Base-by-base conservation (phyloP, 2,329 filamentous ascomycete genomes). In the Fusarium neocosmosporiellum region DNA sequence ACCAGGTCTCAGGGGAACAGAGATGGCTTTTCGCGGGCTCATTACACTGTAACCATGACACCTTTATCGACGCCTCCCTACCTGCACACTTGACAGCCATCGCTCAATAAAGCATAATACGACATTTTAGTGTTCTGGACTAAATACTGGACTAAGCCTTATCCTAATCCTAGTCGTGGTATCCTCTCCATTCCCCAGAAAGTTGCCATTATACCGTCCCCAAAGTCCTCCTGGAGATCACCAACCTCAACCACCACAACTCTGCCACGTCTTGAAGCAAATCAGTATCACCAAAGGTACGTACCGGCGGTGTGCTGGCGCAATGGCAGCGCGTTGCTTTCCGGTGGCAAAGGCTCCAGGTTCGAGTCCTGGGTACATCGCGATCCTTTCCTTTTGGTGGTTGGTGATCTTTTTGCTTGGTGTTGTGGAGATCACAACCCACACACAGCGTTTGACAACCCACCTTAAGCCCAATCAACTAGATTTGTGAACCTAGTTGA, bases 341-440 rank as follows among this genome's bases (percentile, higher is more conserved):
- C 79, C 78, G 79, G 79, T 80, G 79, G 79, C 75, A 75, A 78
- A 81, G 77, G 77, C 59, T 81, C 72, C 75, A 79, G 79, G 79
- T 80, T 81, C 79, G 79, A 81, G 76, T 78, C 79, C 78, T 79
- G 76, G 74, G 74, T 48, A 64, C 69, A 80, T 36, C 78, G 59
- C 54, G 39, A 41, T 57, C 2, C 55, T 27, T n/a, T 46, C 31
- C n/a, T 54, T 39, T 9, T 18, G 10, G 4, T 54, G 27, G 48
- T 31, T 50, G 46, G 31, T 48, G 10, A 46, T 3, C 16, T 48
- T 57, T 65, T 62, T 62, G 34, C 20, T 27, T 58, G 54, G 33
- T 37, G 33, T 37, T 58, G 54, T 36, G 34, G 54, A 18, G 10
- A 58, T 58, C 8, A 9, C 43, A 48, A 48, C 22, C 43, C 43